Evolutionary conservation across 306 rosid species (phyloP), one percentile per base, ranked within the genome.

Genomic region (Vicia faba): DNA sequence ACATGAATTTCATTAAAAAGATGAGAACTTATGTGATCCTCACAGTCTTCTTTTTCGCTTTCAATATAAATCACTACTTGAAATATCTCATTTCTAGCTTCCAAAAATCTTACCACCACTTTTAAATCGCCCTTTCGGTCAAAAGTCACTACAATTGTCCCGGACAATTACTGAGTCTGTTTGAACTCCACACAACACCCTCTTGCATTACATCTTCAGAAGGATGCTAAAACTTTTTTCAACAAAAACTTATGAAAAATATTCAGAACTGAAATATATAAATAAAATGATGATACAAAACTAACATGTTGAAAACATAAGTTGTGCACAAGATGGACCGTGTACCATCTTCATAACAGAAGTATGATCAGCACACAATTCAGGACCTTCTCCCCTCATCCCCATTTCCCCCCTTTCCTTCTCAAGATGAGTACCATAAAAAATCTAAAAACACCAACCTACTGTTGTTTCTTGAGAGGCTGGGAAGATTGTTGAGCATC

Each of bases 381-480:
- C 74, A 51, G 77, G 80, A 70, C 80, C 82, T 64, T 51, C 53
- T 19, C 53, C 76, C 77, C 56, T 77, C 72, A 73, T 62, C 77
- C 82, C 71, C 53, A 11, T 20, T 70, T 70, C 23, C 58, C 43
- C 41, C 65, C 54, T 38, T 58, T 60, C 75, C 28, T 55, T 69
- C 43, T 29, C 12, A 23, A 43, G 60, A 69, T 56, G 64, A 72
- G 8, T 7, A 70, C 61, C n/a, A 62, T 74, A 45, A 51, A 66
- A 13, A 60, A 74, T 65, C 59, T 15, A 40, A 20, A 31, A 43
- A 55, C 64, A 43, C 53, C 29, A 36, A 10, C 61, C 73, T 85
- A 92, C 78, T 87, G 91, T 62, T 87, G 64, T 74, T 92, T 89
- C 80, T 87, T 86, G 80, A 59, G 67, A 65, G 82, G 53, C 58